These are phyloP conservation scores for Erysimum cheiranthoides DNA, from an alignment of 345 rosid species.

Conservation along the genomic window DNA sequence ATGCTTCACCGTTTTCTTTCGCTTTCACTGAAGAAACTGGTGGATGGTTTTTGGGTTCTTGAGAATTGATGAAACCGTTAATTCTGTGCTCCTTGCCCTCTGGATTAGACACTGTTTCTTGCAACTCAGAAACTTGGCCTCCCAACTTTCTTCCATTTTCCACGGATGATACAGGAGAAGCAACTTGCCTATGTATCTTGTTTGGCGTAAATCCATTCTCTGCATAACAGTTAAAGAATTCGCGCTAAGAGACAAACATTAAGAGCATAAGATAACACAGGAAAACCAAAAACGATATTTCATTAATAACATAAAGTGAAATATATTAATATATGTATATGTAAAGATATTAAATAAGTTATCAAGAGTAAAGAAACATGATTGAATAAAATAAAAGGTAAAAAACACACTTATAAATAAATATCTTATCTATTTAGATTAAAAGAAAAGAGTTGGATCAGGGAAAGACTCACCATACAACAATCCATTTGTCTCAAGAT, in stretches of 20 bases:
- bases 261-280: conserved; percentile 6
- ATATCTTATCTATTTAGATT: neutral
- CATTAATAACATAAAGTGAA: neutral
- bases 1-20: conserved; percentile 50
- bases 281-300: neutral
- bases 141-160: conserved; percentile 59
- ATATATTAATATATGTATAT: neutral
- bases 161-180: conserved; percentile 45
- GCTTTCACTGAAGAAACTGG: conserved; percentile 40
- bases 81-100: conserved; percentile 49
- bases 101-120: conserved; percentile 39
- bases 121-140: conserved; percentile 44
- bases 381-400: neutral
- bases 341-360: conserved; percentile 10
- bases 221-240: conserved; percentile 47
- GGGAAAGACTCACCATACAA: conserved; percentile 64
- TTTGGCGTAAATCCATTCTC: conserved; percentile 54
- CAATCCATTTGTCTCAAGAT: conserved; percentile 62
- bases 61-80: conserved; percentile 55
- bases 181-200: conserved; percentile 52
- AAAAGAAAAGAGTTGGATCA: neutral
- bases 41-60: conserved; percentile 42
- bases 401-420: neutral
- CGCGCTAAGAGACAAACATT: conserved; percentile 28
- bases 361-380: conserved; percentile 25